Percentiles rank a stretch among this genome's conserved stretches.
Evolutionary conservation across 2,329 filamentous ascomycete species (phyloP).

Genomic region (Botrytis medusae): DNA sequence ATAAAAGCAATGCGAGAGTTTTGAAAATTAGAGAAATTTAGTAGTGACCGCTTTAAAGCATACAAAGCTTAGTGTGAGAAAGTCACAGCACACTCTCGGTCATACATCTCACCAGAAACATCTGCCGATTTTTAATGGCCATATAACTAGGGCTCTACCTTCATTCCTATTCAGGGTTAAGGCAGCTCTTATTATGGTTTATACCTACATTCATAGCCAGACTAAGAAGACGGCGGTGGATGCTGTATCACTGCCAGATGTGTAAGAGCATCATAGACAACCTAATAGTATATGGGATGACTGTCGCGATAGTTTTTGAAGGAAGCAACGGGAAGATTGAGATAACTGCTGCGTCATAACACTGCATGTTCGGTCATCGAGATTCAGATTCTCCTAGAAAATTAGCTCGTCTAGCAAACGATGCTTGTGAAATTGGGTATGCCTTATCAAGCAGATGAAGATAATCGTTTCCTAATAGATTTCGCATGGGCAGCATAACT

Average conservation of each 20-base stretch:
- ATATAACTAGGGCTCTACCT: neutral
- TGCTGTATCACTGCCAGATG: rapidly evolving
- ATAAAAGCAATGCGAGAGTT: neutral
- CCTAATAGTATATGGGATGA: no score
- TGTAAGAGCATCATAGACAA: neutral
- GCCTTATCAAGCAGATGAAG: neutral
- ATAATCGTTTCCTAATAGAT: neutral
- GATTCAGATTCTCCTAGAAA: neutral
- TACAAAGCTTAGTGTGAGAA: neutral
- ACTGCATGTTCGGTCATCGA: no score
- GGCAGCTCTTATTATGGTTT: neutral
- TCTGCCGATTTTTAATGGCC: neutral
- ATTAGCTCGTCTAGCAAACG: neutral
- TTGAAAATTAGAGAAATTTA: neutral
- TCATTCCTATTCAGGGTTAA: rapidly evolving
- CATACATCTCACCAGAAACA: neutral
- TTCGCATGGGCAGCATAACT: rapidly evolving
- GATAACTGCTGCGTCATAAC: neutral
- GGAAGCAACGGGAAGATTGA: rapidly evolving
- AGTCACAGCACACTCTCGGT: neutral
- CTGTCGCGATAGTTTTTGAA: no score
- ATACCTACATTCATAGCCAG: neutral
- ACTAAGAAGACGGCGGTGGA: neutral
- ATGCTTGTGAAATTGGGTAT: neutral
- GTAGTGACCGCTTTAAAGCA: neutral